Percentiles rank a stretch among this genome's conserved stretches.
phyloP scores from a whole-genome alignment of 805 yeast genomes.

The Hanseniaspora mollemarum region DNA sequence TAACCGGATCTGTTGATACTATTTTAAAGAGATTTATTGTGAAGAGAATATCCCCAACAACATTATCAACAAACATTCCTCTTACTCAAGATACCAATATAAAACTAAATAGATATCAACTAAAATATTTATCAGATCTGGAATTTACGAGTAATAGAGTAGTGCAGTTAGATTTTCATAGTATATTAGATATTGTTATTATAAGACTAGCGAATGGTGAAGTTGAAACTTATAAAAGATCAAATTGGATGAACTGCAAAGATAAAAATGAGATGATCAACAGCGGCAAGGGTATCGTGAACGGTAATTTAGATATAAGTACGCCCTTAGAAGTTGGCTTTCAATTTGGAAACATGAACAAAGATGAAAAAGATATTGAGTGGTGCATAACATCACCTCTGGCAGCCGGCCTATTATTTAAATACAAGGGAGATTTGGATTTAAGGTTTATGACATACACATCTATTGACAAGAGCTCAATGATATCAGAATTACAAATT shows the following conservation, averaged over 20 bases:
- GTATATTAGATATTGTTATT: conserved; percentile 19
- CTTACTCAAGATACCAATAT: conserved; percentile 17
- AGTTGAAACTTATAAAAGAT: conserved; percentile 16
- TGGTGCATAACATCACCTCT: conserved; percentile 15
- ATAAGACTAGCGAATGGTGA: conserved; percentile 18
- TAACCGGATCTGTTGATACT: conserved; percentile 22
- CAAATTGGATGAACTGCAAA: conserved; percentile 16
- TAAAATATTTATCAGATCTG: conserved; percentile 13
- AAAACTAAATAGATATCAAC: conserved; percentile 12
- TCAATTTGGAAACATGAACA: background rate
- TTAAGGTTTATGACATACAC: conserved; percentile 2
- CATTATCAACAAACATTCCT: conserved; percentile 19
- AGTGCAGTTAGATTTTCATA: conserved; percentile 14
- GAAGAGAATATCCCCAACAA: conserved; percentile 20
- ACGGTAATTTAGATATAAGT: conserved; percentile 8
- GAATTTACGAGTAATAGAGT: conserved; percentile 12
- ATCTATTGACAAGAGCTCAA: background rate
- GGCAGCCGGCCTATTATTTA: conserved; percentile 12
- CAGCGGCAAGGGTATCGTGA: conserved; percentile 1
- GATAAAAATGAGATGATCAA: conserved; percentile 3
- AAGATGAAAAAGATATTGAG: conserved; percentile 4
- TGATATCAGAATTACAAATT: conserved; percentile 24
- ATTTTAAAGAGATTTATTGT: conserved; percentile 24
- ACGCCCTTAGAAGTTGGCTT: conserved; percentile 15
- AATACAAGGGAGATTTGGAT: background rate